Evolutionary conservation across 164 flowering plant genomes (phyloP), one percentile per base, ranked within the genome.

Genomic region (Tetrastigma voinierianum): DNA sequence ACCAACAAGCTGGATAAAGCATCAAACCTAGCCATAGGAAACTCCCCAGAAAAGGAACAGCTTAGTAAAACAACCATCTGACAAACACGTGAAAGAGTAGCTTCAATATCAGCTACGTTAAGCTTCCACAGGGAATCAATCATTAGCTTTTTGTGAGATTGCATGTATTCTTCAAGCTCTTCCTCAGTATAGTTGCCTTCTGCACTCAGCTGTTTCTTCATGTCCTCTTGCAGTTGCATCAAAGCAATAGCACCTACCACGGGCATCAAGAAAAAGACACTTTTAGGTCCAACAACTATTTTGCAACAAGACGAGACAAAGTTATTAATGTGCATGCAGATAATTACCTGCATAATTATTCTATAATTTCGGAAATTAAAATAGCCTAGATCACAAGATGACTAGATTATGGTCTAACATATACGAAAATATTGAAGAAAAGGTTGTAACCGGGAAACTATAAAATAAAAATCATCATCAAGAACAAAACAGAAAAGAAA

Each of bases 61-160:
- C 20, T 45, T n/a, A 48, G 57, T 17, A 24, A 68, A 70, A 79
- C 67, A 77, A 95, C 99, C 99, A 89, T 86, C 64, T 85, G 97
- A 76, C 99, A 95, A 70, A 95, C 98, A 72, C 90, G 96, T 46
- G 96, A 89, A 67, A 92, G 93, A 59, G 99, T 95, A 18, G 87
- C 91, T 82, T 95, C 99, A 70, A 95, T 92, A 65, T 95, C 99
- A 66, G 96, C 97, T 14, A 95, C 99, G 77, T 95, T 95, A 62
- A 95, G 96, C 79, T 95, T 95, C 99, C 99, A 95, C 9, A 95
- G 76, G 20, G 99, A 95, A 81, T 95, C 97, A 67, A 83, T 88
- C 97, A 95, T 89, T 76, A 87, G 44, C 67, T 92, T 87, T 68
- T 90, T 92, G 83, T 95, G 89, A 18, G 96, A 77, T 64, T 82